A percentile compares a stretch with the other conserved stretches of the same genome.
These are phyloP conservation scores for Didymella arachidicola DNA, from an alignment of 2,329 filamentous ascomycete genomes.

Conservation along the genomic window DNA sequence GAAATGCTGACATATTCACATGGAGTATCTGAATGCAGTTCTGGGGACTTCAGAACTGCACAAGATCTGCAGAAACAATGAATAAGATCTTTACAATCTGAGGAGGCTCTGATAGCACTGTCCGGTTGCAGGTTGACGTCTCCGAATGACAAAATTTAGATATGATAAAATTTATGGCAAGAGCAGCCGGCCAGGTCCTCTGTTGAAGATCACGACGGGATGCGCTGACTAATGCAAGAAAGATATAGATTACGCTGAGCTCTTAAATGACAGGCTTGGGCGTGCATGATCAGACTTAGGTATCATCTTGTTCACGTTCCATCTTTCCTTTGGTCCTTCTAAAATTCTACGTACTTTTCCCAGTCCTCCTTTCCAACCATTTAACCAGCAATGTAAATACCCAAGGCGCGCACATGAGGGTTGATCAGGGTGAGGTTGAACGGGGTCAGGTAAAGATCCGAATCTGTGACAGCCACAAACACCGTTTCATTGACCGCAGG, in stretches of 20 bases:
- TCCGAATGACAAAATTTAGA: no score
- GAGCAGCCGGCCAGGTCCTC: no score
- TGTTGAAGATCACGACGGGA: no score
- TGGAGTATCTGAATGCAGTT: no score
- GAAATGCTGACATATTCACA: background rate
- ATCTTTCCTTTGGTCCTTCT: background rate
- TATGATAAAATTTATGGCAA: no score
- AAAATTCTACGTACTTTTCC: no score
- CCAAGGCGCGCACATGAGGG: constrained; percentile 77
- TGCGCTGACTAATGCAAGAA: background rate
- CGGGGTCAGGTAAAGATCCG: constrained; percentile 71
- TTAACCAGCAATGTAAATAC: constrained; percentile 80
- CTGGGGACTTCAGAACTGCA: no score
- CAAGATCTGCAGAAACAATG: no score
- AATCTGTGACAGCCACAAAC: constrained; percentile 78
- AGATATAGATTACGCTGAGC: background rate
- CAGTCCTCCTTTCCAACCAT: no score
- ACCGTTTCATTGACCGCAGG: constrained; percentile 79
- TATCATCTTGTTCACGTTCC: background rate
- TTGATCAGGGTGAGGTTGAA: constrained; percentile 80
- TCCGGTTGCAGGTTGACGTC: no score
- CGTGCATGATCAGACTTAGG: background rate
- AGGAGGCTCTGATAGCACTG: no score
- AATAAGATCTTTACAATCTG: no score
- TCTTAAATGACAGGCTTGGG: background rate